Evolutionary conservation across 768 basidiomycete genomes (phyloP).

Genomic region (Leccinum variicolor): DNA sequence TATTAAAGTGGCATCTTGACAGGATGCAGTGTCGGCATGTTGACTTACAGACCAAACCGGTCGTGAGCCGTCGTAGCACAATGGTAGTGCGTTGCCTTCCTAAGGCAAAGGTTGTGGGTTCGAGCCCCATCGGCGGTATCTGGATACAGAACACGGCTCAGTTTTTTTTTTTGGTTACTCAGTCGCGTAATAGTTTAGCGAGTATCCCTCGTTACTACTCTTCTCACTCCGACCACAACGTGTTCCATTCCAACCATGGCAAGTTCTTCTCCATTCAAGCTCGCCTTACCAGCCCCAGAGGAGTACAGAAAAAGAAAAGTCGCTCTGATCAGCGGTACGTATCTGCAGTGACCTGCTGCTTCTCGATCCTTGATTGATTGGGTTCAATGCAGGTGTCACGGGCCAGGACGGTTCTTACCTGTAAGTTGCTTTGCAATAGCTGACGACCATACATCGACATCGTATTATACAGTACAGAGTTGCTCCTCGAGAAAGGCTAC

Average conservation of each 20-base stretch:
- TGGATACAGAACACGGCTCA: constrained; percentile 26
- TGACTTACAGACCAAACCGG: accelerated
- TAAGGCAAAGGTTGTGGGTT: constrained; percentile 39
- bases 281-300: constrained; percentile 65
- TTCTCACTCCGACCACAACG: neutral
- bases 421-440: constrained; percentile 41
- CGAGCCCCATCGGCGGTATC: constrained; percentile 36
- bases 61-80: constrained; percentile 35
- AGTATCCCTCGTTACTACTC: neutral
- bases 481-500: constrained; percentile 84
- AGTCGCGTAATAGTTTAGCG: too few species aligned
- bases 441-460: constrained; percentile 6
- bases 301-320: constrained; percentile 91
- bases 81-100: constrained; percentile 40
- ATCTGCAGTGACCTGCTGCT: neutral
- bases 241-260: constrained; percentile 15
- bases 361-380: constrained; percentile 6
- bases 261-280: constrained; percentile 35
- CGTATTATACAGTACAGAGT: constrained; percentile 59
- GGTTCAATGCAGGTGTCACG: constrained; percentile 67
- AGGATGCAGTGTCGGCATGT: neutral
- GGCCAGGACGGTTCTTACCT: constrained; percentile 97
- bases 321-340: constrained; percentile 83
- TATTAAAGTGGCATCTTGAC: neutral
- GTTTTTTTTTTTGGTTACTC: constrained; percentile 3